Base-by-base conservation (phyloP, 495 filamentous ascomycete species). In the Penicillium tannophilum region DNA sequence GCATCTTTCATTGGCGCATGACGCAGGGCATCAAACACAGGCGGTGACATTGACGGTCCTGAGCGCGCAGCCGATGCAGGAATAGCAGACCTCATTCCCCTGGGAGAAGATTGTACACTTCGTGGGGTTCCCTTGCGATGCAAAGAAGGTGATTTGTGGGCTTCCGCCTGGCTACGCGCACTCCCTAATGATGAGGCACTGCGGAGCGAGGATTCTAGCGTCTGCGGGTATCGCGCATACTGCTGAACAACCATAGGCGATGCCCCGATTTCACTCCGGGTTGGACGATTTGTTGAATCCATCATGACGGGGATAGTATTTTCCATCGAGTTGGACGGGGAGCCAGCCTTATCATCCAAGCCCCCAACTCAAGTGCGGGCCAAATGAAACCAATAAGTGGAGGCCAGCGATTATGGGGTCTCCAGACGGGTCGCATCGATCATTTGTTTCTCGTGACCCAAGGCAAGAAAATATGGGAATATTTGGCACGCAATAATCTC, bases 151-250 rank as follows among this genome's bases (percentile, higher is more conserved):
- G 77, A 78, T 52, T 68, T 73, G 48, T 74, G 71, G 39, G 63
- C 58, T 36, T 72, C 70, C n/a, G 70, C n/a, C 35, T 72, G 72
- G 43, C 74, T 77, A 55, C 67, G 71, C 58, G 75, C 69, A 61
- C 76, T 80, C 16, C 72, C 77, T 23, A 76, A 56, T 3, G 77
- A 77, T n/a, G 77, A 79, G 41, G 71, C 75, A 63, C 73, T 79
- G 47, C 70, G 76, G 26, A 78, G 54, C 2, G 75, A 66, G 4
- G 73, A 67, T 41, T 80, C 77, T 58, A 78, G 54, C 0, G 69
- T 62, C 9, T 74, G 41, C 44, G 77, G 76, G 66, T 76, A 80
- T 56, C 73, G 66, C 6, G 77, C 75, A 71, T 75, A 78, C 52
- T 78, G 76, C 60, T 79, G 77, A 52, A 77, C 63, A 24, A 78